Evolutionary conservation across 495 filamentous ascomycete species (phyloP).

Genomic region (Penicillium salamii): DNA sequence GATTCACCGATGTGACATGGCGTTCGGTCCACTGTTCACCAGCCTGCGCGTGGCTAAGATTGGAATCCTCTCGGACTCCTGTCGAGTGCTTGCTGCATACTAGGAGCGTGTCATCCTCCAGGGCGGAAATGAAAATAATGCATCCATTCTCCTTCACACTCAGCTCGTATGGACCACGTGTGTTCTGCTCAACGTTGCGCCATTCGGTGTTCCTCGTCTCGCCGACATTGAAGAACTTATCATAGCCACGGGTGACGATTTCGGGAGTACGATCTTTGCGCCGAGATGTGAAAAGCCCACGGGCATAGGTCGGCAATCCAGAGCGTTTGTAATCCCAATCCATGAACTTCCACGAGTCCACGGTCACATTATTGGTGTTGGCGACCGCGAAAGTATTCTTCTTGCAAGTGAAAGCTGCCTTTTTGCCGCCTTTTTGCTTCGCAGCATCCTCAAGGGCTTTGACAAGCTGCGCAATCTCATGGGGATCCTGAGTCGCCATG

Average conservation of each 20-base stretch:
- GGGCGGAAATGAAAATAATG: conserved; percentile 93
- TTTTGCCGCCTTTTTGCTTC: conserved; percentile 42
- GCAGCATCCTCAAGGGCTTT: conserved; percentile 52
- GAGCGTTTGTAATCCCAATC: conserved; percentile 92
- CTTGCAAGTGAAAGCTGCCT: conserved; percentile 61
- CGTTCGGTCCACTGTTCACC: conserved; percentile 84
- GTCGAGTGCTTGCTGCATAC: conserved; percentile 99
- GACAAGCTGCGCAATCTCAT: conserved; percentile 59
- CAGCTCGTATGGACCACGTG: conserved; percentile 87
- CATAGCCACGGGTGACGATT: conserved; percentile 86
- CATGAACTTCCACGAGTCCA: conserved; percentile 89
- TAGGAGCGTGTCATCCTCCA: conserved; percentile 81
- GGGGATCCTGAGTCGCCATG: conserved; percentile 58
- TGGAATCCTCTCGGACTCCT: conserved; percentile 63
- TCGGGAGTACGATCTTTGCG: conserved; percentile 61
- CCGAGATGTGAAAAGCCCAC: conserved; percentile 83
- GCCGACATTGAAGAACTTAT: conserved; percentile 96
- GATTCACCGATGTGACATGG: conserved; percentile 72
- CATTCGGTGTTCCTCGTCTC: conserved; percentile 79
- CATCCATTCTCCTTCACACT: conserved; percentile 98
- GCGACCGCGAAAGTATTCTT: conserved; percentile 69
- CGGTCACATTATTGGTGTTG: conserved; percentile 55
- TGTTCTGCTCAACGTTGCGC: conserved; percentile 72
- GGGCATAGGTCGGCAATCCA: conserved; percentile 83
- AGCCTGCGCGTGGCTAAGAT: conserved; percentile 75